Percentiles rank a stretch among this genome's conserved stretches.
phyloP scores from a whole-genome alignment of 78 protist species.

The Paulinella micropora region DNA sequence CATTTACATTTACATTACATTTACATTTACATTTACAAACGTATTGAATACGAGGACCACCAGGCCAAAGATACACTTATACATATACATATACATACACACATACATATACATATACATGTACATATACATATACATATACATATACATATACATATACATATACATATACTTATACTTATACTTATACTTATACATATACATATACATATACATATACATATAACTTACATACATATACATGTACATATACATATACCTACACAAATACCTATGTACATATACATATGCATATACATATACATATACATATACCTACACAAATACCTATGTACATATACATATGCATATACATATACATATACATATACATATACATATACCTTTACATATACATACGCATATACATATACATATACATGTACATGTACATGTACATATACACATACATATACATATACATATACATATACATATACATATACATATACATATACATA shows the following conservation, averaged over 20 bases:
- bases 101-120: background rate
- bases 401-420: background rate
- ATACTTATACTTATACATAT: background rate
- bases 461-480: background rate
- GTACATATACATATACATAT: background rate
- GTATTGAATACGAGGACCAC: too few relatives aligned
- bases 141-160: background rate
- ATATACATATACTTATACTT: background rate
- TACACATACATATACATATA: background rate
- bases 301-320: background rate
- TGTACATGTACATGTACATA: background rate
- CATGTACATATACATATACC: background rate
- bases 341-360: background rate
- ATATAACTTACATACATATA: background rate
- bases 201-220: background rate
- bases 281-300: background rate
- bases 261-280: background rate
- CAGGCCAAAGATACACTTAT: background rate
- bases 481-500: background rate
- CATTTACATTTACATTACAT: too few relatives aligned
- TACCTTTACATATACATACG: background rate
- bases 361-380: background rate
- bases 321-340: background rate
- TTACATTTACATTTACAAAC: too few relatives aligned
- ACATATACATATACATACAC: background rate